Base-by-base conservation (phyloP, 2,329 filamentous ascomycete genomes). In the Aspergillus fijiensis region DNA sequence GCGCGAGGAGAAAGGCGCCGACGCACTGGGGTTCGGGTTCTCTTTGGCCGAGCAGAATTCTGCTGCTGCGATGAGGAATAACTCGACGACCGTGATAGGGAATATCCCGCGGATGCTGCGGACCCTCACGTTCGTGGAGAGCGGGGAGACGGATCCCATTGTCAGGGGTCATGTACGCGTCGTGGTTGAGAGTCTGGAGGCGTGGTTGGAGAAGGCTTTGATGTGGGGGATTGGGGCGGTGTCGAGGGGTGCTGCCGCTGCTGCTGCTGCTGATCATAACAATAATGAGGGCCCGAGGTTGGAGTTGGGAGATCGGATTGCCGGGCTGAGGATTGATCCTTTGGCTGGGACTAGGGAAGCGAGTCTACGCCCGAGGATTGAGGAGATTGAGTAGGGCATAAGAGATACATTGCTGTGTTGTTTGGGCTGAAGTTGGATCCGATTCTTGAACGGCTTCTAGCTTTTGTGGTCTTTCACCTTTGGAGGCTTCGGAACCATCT, bases 131-230 rank as follows among this genome's bases (percentile, higher is more conserved):
- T 76, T 74, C 49, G 75, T 77, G 5, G 77, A 79, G 57, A 70
- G 67, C 29, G 67, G 63, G 12, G 77, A 80, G 54, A 71, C 68
- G 7, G 77, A 80, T 58, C 58, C 50, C 3, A 73, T 79, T 61
- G 74, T 77, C 6, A 71, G 76, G 25, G 76, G 75, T 0, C 76
- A 80, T 67, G 63, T 79, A 16, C 72, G 74, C 2, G 70, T 69
- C 25, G 58, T 79, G 56, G 72, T 77, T 29, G 77, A 79, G 65
- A 79, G 72, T 53, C 59, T 79, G 35, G 76, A 79, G 64, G 73
- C 74, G 11, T 79, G 77, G 77, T 58, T 76, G 57, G 75, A 79
- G 63, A 79, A 78, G 64, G 73, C 73, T 11, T 58, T 80, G 50
- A 57, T 79, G 52, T 76, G 73, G 72, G 76, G 74, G 0, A 74